A percentile compares a stretch with the other conserved stretches of the same genome.
phyloP scores from a whole-genome alignment of 2,329 filamentous ascomycete genomes.

The Trichoderma atrobrunneum region DNA sequence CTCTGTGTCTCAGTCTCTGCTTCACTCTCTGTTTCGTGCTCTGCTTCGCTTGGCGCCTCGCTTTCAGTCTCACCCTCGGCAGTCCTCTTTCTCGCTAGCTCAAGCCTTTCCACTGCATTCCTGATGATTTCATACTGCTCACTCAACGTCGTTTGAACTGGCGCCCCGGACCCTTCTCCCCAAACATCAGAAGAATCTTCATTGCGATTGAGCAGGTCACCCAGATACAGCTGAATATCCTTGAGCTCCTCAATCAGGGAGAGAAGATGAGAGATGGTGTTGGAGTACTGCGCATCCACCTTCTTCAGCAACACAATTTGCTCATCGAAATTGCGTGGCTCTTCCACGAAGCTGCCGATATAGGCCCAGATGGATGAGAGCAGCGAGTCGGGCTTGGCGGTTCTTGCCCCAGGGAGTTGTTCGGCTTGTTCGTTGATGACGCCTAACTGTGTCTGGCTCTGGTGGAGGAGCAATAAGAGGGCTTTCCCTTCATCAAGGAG shows the following conservation, averaged over 20 bases:
- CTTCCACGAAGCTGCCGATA: slow-evolving; percentile 64
- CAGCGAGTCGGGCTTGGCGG: slow-evolving; percentile 61
- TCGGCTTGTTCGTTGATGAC: slow-evolving; percentile 68
- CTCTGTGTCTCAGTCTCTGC: not conserved
- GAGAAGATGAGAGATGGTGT: slow-evolving; percentile 66
- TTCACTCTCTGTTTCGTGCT: not conserved
- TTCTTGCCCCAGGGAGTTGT: slow-evolving; percentile 58
- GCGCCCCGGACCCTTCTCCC: not conserved
- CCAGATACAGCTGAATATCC: slow-evolving; percentile 67
- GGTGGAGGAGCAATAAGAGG: slow-evolving; percentile 62
- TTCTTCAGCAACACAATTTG: slow-evolving; percentile 63
- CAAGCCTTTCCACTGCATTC: slow-evolving; percentile 4
- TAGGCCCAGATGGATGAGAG: slow-evolving; percentile 71
- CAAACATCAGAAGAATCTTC: slow-evolving; percentile 48
- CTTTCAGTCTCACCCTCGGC: not conserved
- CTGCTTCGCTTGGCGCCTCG: not conserved
- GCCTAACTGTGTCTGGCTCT: slow-evolving; percentile 66
- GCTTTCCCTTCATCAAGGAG: slow-evolving; percentile 70
- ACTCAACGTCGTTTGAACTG: not conserved
- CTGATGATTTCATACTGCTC: slow-evolving; percentile 15
- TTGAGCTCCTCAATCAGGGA: slow-evolving; percentile 70
- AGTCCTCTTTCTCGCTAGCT: not conserved
- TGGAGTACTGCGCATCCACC: slow-evolving; percentile 63
- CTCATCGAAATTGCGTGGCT: slow-evolving; percentile 58
- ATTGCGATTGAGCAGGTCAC: slow-evolving; percentile 69